Evolutionary conservation across 1,284 basidiomycete genomes (phyloP), one percentile per base, ranked within the genome.

Genomic region (Leccinum huronense): DNA sequence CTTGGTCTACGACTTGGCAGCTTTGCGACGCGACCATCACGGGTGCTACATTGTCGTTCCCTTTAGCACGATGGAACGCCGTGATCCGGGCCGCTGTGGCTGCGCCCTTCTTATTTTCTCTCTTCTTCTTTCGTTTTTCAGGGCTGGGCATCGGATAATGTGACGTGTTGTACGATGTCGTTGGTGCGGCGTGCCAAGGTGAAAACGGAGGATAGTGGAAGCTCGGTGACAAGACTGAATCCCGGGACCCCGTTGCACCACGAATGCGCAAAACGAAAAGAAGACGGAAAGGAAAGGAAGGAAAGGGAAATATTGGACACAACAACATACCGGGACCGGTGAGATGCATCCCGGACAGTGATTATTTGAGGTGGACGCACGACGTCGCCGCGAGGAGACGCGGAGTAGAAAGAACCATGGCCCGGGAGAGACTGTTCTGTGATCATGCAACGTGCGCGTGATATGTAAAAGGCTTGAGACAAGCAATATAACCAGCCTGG

Each of bases 331-430:
- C 48, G 48, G 23, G 34, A 23, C 36, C 40, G 10, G 40, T 27
- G 34, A n/a, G 33, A 45, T 13, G 31, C 11, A 9, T 64, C 57
- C 40, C 51, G 40, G 59, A 31, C 5, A 45, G 53, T 38, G n/a
- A 16, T 31, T 30, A 19, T 53, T 48, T 2, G 16, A 27, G 10
- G 33, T 14, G 2, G 14, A 33, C 31, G 38, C 30, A 55, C 53
- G 54, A 66, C 6, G 23, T 63, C 54, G 59, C 67, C 56, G 45
- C 53, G 63, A 70, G 63, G 58, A n/a, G 36, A 63, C 40, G 2
- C 13, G 40, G 30, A 30, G 11, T 30, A 14, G 19, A 19, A 45
- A 14, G 45, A 6, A 23, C 19, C 45, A 48, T n/a, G 56, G 19
- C 48, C 48, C 6, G 33, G 8, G 11, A 33, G 30, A 19, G 4